Percentiles rank a stretch among this genome's conserved stretches.
Evolutionary conservation across 805 yeast genomes (phyloP).

Genomic region (Barnettozyma populi): DNA sequence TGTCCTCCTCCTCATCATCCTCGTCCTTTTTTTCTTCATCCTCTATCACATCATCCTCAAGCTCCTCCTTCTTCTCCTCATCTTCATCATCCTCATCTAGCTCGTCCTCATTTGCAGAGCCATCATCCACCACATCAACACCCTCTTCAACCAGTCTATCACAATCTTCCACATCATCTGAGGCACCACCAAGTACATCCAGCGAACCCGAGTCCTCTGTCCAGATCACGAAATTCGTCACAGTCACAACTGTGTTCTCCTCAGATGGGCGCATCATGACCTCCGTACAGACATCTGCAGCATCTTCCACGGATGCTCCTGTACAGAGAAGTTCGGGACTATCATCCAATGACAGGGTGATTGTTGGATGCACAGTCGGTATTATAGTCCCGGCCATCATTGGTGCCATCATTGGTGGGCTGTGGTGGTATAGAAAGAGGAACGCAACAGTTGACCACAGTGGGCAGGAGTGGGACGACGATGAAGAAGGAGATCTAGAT

Average conservation of each 20-base stretch:
- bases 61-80: conserved; percentile 6
- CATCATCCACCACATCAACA: conserved; percentile 4
- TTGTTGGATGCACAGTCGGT: conserved; percentile 5
- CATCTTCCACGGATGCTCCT: conserved; percentile 14
- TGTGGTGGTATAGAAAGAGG: conserved; percentile 6
- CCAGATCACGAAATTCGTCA: conserved; percentile 16
- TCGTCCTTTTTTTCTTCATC: conserved; percentile 7
- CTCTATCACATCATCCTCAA: conserved; percentile 8
- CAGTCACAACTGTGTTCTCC: conserved; percentile 29
- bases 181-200: conserved; percentile 6
- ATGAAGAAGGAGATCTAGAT: conserved; percentile 2
- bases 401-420: neutral
- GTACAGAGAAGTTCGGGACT: conserved; percentile 31
- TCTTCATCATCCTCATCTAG: conserved; percentile 10
- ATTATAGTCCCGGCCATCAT: conserved; percentile 1
- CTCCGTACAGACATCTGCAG: conserved; percentile 23
- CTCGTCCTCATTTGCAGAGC: conserved; percentile 1
- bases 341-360: conserved; percentile 42
- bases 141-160: conserved; percentile 1
- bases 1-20: conserved; percentile 8
- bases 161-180: conserved; percentile 11
- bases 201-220: conserved; percentile 9
- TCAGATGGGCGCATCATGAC: conserved; percentile 29
- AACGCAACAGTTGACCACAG: conserved; percentile 3
- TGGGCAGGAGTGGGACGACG: conserved; percentile 9